Base-by-base conservation (phyloP, 2,329 filamentous ascomycete genomes). In the Fusarium ambrosium region DNA sequence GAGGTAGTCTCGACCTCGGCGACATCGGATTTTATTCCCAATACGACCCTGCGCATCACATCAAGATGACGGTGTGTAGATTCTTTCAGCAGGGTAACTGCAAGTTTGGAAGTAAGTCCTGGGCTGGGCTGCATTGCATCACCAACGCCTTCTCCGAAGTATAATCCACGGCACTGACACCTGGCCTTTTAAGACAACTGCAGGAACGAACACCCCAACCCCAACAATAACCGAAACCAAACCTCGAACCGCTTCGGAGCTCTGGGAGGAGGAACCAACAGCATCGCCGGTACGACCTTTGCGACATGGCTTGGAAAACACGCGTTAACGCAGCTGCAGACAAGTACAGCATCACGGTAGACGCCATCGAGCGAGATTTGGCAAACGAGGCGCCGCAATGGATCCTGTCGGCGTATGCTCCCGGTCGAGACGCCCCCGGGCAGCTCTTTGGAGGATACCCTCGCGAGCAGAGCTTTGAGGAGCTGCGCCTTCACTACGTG, bases 401-500 rank as follows among this genome's bases (percentile, higher is more conserved):
- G 93, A 92, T 97, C 6, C 88, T 98, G 27, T 98, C 95, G 1
- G 89, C 93, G 24, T 98, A 98, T 82, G 94, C 92, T 0, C 95
- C 95, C 0, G 93, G 93, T 5, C 89, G 87, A 78, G 90, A 95
- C 77, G 91, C 93, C 2, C 95, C 95, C 0, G 90, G 91, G 20
- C 95, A 98, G 82, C 87, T 98, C 1, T 95, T 98, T 78, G 95
- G 95, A 62, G 95, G 95, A 2, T 88, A 87, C 53, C 87, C 90
- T 7, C 89, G 95, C 20, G 96, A 98, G 82, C 93, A 95, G 81
- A 97, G 95, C 79, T 93, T 93, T 45, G 96, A 98, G 82, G 96
- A 98, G 83, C 89, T 97, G 81, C 90, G 95, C 60, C 81, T 95
- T 24, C 92, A 95, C 80, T 95, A 96, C 79, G 86, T 91, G 78